phyloP scores from a whole-genome alignment of 2,329 filamentous ascomycete species.

The Botrytis pseudocinerea region DNA sequence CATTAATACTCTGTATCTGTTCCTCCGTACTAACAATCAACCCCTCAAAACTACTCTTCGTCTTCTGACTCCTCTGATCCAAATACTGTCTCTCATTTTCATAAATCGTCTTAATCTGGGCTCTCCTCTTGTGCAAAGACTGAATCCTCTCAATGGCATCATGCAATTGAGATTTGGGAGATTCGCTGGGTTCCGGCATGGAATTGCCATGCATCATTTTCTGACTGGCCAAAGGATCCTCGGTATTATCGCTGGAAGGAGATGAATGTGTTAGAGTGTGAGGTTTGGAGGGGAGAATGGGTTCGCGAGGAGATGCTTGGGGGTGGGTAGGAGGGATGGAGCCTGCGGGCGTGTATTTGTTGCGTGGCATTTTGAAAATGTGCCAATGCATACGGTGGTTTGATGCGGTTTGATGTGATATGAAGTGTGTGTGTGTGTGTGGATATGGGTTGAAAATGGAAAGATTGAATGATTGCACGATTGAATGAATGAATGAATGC shows the following conservation, averaged over 20 bases:
- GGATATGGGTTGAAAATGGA: background rate
- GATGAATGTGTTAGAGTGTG: slow-evolving; percentile 13
- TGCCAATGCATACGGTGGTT: slow-evolving; percentile 10
- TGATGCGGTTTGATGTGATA: background rate
- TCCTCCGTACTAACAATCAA: slow-evolving; percentile 25
- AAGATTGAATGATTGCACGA: background rate
- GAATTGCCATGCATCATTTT: slow-evolving; percentile 17
- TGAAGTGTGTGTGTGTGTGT: background rate
- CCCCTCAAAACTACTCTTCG: slow-evolving; percentile 21
- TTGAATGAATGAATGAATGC: background rate
- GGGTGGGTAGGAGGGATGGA: slow-evolving; percentile 3
- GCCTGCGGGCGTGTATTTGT: slow-evolving; percentile 7
- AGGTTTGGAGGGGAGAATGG: slow-evolving; percentile 8
- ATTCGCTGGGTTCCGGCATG: slow-evolving; percentile 20
- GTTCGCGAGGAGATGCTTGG: slow-evolving; percentile 3
- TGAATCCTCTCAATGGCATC: slow-evolving; percentile 23
- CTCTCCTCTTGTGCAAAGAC: slow-evolving; percentile 18
- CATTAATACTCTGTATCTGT: slow-evolving; percentile 25
- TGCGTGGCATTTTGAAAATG: slow-evolving; percentile 21
- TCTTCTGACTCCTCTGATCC: slow-evolving; percentile 22
- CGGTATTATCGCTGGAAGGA: slow-evolving; percentile 13
- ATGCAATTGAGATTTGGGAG: slow-evolving; percentile 20
- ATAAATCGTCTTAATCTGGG: slow-evolving; percentile 20
- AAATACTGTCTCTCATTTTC: slow-evolving; percentile 23
- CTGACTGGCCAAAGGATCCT: slow-evolving; percentile 15